Conservation (phyloP, 805 yeast species). For the Scheffersomyces spartinae region DNA sequence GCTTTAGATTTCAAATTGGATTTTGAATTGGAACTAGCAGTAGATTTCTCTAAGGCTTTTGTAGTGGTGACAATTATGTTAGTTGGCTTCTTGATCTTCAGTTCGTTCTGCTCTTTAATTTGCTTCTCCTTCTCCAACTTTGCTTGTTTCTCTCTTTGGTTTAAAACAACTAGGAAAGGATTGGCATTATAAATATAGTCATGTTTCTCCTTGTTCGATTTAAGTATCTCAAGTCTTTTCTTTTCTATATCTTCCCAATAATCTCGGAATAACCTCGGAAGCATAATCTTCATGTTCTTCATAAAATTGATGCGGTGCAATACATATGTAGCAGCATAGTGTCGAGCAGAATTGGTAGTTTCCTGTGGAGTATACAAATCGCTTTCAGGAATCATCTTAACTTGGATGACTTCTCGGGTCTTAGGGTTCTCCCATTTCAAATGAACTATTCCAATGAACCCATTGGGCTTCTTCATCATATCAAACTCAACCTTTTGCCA, state of each 20-base stretch:
- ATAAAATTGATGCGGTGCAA: constrained; percentile 68
- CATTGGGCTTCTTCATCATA: constrained; percentile 37
- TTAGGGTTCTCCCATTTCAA: constrained; percentile 73
- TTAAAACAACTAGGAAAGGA: constrained; percentile 66
- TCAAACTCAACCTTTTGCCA: constrained; percentile 85
- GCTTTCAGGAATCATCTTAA: constrained; percentile 42
- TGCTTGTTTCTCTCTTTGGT: constrained; percentile 35
- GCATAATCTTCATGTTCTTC: constrained; percentile 76
- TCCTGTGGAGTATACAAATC: constrained; percentile 52
- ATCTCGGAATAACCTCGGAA: constrained; percentile 72
- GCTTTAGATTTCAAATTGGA: background rate
- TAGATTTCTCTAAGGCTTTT: background rate
- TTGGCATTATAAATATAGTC: constrained; percentile 49
- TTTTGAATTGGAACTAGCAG: background rate
- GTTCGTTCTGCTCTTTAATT: constrained; percentile 34
- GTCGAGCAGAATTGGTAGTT: constrained; percentile 83
- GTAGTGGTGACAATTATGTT: constrained; percentile 26
- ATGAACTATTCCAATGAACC: constrained; percentile 54
- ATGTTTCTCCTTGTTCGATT: constrained; percentile 36
- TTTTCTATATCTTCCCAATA: constrained; percentile 68
- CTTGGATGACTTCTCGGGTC: constrained; percentile 51
- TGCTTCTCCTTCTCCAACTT: constrained; percentile 35
- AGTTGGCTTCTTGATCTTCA: constrained; percentile 38
- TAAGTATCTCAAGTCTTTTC: constrained; percentile 38
- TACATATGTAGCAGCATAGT: constrained; percentile 82